These are phyloP conservation scores for Cordyceps farinosa DNA, from an alignment of 2,329 filamentous ascomycete species.

Conservation along the genomic window DNA sequence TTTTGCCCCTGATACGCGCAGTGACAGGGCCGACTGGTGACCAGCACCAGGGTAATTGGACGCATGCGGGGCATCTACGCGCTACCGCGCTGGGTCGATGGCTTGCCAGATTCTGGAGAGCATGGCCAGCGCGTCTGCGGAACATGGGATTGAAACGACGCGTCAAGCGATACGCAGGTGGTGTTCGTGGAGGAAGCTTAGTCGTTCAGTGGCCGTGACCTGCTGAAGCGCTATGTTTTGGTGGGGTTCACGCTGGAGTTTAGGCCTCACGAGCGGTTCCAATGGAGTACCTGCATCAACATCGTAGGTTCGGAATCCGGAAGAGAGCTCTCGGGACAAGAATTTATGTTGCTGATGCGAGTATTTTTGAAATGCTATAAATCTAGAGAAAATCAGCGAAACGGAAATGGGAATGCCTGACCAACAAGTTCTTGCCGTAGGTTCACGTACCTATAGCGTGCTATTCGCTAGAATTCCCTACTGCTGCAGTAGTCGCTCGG, in stretches of 20 bases:
- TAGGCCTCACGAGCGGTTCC: neutral
- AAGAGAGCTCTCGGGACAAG: too few species aligned
- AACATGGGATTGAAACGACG: conserved; percentile 4
- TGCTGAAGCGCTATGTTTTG: neutral
- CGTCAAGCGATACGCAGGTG: neutral
- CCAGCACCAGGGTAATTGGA: neutral
- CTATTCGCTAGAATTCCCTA: too few species aligned
- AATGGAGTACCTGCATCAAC: neutral
- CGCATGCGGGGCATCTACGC: neutral
- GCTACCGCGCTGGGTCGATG: neutral
- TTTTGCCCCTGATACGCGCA: conserved; percentile 43
- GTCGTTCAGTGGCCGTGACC: neutral
- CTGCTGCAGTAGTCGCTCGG: too few species aligned
- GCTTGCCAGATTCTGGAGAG: neutral
- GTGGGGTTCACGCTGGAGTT: neutral
- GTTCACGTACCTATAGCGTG: too few species aligned
- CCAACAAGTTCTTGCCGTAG: too few species aligned
- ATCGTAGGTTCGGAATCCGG: too few species aligned
- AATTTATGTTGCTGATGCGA: too few species aligned
- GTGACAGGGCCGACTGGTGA: neutral
- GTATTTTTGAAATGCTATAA: too few species aligned
- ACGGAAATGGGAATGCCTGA: too few species aligned
- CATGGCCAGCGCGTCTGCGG: neutral
- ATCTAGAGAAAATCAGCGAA: too few species aligned
- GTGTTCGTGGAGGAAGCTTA: neutral